phyloP scores from a whole-genome alignment of 2,329 filamentous ascomycete species.

The Arthrobotrys sphaeroides region DNA sequence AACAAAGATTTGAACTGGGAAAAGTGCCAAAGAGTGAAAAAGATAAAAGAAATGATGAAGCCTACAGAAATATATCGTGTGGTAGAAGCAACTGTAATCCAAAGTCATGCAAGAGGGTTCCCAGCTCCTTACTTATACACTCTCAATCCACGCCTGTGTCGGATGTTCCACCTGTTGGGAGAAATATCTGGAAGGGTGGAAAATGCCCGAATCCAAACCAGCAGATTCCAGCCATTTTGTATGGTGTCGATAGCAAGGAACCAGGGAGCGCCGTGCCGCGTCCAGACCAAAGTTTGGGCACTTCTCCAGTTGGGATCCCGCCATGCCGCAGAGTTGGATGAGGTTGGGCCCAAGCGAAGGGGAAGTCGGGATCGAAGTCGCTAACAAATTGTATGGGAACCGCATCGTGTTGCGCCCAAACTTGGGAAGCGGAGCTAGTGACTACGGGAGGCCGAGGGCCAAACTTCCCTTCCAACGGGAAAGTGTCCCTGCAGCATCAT shows the following conservation, averaged over 20 bases:
- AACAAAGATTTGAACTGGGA: not conserved
- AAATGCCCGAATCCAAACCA: conserved; percentile 31
- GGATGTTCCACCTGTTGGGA: not conserved
- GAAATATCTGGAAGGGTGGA: conserved; percentile 19
- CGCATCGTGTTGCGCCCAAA: conserved; percentile 47
- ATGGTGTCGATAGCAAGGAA: not conserved
- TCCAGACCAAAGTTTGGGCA: conserved; percentile 3
- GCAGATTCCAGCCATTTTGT: conserved; percentile 48
- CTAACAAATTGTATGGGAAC: conserved; percentile 47
- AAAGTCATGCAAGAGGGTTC: not conserved
- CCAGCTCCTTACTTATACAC: conserved; percentile 48
- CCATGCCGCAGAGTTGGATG: conserved; percentile 8
- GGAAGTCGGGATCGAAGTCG: conserved; percentile 22
- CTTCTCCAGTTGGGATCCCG: not conserved
- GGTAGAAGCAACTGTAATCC: not conserved
- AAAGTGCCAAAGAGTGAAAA: not conserved
- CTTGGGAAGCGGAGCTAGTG: conserved; percentile 1
- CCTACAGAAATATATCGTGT: not conserved
- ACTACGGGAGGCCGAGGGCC: not conserved
- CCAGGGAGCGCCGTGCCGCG: conserved; percentile 3
- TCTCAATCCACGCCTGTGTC: not conserved
- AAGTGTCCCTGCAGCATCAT: not conserved
- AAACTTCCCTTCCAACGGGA: conserved; percentile 21
- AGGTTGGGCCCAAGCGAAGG: conserved; percentile 49
- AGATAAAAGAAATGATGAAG: not conserved